Base-by-base conservation (phyloP, 75 land plant genomes). In the Adiantum capillusveneris region DNA sequence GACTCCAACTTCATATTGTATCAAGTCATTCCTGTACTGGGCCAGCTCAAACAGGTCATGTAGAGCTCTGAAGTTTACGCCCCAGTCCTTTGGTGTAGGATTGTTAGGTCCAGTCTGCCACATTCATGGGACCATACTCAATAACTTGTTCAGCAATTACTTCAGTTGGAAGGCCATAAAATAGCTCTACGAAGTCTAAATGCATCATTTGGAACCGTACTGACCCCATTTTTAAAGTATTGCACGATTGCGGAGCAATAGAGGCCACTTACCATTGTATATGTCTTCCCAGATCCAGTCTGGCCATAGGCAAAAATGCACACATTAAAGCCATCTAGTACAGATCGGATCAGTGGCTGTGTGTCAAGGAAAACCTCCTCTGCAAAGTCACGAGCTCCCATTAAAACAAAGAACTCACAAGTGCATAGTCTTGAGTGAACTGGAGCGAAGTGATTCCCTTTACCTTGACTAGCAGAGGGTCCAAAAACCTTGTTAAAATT, bases 221-320 rank as follows among this genome's bases (percentile, higher is more conserved):
- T n/a, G n/a, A n/a, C n/a, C n/a, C n/a, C n/a, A n/a, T n/a, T n/a
- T n/a, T n/a, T n/a, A n/a, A n/a, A n/a, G n/a, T n/a, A n/a, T n/a
- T n/a, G n/a, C n/a, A n/a, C n/a, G n/a, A n/a, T n/a, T n/a, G n/a
- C n/a, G n/a, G n/a, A n/a, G n/a, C n/a, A n/a, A n/a, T n/a, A n/a
- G n/a, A n/a, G n/a, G n/a, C n/a, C n/a, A 37, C 51, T 20, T 75
- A 94, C 98, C 99, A 95, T 95, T 29, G 97, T 95, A 61, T 53
- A 84, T 49, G 99, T 95, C 66, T 95, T 95, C 21, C 99, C 99
- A 17, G 99, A 95, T 42, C 99, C 99, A 21, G 99, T 95, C 63
- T 95, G 99, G 19, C 99, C 99, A 84, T 95, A 90, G 14, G 99
- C 99, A 84, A 95, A 95, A 42, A 95, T 95, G 63, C 99, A 95